These are phyloP conservation scores for Schwanniomyces yamadae DNA, from an alignment of 805 yeast species.

Conservation along the genomic window DNA sequence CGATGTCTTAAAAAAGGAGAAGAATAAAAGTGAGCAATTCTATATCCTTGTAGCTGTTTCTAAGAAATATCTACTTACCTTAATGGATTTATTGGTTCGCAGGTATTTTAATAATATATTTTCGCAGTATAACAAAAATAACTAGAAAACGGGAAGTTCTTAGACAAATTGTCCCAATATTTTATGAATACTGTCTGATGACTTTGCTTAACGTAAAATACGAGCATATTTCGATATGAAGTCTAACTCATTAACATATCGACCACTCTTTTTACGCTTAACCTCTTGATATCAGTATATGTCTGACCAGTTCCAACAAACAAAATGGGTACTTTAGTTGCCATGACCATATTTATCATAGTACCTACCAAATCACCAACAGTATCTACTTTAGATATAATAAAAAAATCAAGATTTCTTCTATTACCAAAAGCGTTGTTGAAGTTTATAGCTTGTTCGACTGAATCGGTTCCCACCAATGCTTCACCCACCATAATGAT, in stretches of 20 bases:
- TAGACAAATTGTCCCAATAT: no score
- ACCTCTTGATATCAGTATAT: conserved; percentile 86
- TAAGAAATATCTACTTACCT: no score
- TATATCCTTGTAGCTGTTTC: no score
- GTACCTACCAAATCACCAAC: conserved; percentile 96
- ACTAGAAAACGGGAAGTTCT: no score
- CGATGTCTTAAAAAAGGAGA: no score
- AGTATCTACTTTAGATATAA: conserved; percentile 92
- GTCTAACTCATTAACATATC: conserved; percentile 68
- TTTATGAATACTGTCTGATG: no score
- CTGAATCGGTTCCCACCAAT: conserved; percentile 94
- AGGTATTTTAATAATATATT: no score
- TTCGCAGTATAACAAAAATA: no score
- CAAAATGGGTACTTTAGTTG: conserved; percentile 91
- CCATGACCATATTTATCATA: conserved; percentile 95
- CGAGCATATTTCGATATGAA: not conserved
- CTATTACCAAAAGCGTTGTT: conserved; percentile 88
- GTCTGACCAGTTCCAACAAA: conserved; percentile 98
- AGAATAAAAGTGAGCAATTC: no score
- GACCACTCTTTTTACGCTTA: conserved; percentile 92
- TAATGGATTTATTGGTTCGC: no score
- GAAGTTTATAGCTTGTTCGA: conserved; percentile 90
- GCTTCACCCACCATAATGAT: conserved; percentile 99
- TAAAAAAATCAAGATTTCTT: conserved; percentile 82
- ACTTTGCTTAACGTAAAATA: no score